Percentiles rank a stretch among this genome's conserved stretches.
Evolutionary conservation across 257 asterid species (phyloP).

Genomic region (Leptodermis oblonga): DNA sequence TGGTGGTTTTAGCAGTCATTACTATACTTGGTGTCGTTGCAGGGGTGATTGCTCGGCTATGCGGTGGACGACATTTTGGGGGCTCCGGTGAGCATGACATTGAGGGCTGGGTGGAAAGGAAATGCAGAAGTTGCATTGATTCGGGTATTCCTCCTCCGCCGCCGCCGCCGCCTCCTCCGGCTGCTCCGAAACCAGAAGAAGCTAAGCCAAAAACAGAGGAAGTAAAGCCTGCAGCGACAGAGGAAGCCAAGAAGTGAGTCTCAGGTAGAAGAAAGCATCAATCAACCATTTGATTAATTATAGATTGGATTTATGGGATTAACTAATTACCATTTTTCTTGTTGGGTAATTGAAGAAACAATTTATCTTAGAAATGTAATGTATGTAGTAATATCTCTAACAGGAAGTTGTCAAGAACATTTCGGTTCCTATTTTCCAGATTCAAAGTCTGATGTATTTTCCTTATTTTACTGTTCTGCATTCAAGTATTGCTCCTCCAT

Average conservation of each 20-base stretch:
- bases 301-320: background rate
- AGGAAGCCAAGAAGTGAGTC: conserved; percentile 20
- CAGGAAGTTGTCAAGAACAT: background rate
- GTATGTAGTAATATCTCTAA: background rate
- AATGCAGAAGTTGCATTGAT: conserved; percentile 34
- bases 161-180: conserved; percentile 14
- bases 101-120: conserved; percentile 84
- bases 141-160: conserved; percentile 21
- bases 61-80: conserved; percentile 67
- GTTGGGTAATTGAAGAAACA: background rate
- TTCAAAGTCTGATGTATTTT: background rate
- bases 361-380: background rate
- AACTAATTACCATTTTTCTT: background rate
- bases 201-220: conserved; percentile 19
- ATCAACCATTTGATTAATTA: conserved; percentile 6
- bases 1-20: conserved; percentile 77
- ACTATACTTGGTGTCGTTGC: conserved; percentile 68
- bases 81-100: conserved; percentile 69
- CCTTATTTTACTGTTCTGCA: background rate
- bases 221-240: conserved; percentile 16
- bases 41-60: conserved; percentile 67
- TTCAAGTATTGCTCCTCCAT: background rate
- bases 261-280: background rate
- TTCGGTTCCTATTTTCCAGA: background rate
- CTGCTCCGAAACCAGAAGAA: conserved; percentile 17